Base-by-base conservation (phyloP, 2,329 filamentous ascomycete species). In the Phialocephala subalpina region DNA sequence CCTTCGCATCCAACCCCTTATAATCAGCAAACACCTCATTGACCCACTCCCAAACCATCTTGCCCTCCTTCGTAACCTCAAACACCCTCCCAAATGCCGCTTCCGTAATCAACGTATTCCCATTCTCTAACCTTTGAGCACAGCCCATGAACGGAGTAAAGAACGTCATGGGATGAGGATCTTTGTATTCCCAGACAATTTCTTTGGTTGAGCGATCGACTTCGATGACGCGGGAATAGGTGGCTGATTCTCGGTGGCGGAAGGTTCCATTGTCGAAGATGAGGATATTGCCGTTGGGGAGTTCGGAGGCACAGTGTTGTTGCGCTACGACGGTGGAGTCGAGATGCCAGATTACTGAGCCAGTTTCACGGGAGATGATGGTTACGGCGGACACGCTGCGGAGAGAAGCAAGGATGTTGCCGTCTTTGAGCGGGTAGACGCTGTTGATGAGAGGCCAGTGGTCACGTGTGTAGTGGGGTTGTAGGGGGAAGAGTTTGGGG, bases 111-210 rank as follows among this genome's bases (percentile, higher is more conserved):
- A 83, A 61, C 0, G 80, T 80, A 67, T 83, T 82, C 9, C 80
- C 80, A 59, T 79, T 80, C 11, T 42, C 49, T 18, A 82, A 67
- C 16, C 78, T 72, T 69, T 83, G 81, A 8, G 81, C 81, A 58
- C 78, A 78, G 22, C 81, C 81, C 81, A 83, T 82, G 60, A 83
- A 83, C 0, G 81, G 80, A 0, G 79, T 82, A 72, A 82, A 83
- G 69, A 70, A 70, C 1, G 65, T 65, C 63, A 68, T 68, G 27
- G 60, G 66, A 57, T 68, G 58, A 2, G 66, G 66, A 57, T 83
- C 81, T 9, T 73, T 74, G 58, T 82, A 82, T 61, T 82, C 76
- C 81, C 81, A 83, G 2, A 79, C 73, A 22, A 82, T 78, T 49
- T 79, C 58, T 58, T 81, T 81, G 18, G 76, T 78, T 7, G 67